These are phyloP conservation scores for Catharanthus roseus DNA, from an alignment of 257 asterid genomes.

Conservation along the genomic window DNA sequence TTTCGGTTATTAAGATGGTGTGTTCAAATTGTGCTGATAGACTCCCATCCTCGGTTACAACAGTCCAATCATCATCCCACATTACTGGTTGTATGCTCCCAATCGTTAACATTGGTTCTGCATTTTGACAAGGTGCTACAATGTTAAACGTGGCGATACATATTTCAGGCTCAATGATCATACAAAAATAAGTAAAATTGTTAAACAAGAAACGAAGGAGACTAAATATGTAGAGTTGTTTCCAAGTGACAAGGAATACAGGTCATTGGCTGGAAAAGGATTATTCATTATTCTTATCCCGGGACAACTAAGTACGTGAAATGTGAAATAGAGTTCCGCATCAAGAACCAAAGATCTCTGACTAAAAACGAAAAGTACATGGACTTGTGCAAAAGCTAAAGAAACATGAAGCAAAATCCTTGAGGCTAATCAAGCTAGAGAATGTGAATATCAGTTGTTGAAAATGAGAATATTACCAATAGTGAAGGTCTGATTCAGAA, in stretches of 20 bases:
- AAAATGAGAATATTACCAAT: constrained; percentile 49
- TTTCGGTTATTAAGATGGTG: constrained; percentile 69
- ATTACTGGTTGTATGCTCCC: constrained; percentile 75
- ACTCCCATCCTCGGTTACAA: constrained; percentile 88
- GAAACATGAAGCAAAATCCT: background rate
- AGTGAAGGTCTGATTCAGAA: constrained; percentile 88
- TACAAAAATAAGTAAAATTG: background rate
- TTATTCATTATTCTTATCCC: background rate
- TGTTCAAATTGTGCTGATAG: constrained; percentile 97
- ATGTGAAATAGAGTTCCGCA: too few relatives aligned
- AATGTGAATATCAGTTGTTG: background rate
- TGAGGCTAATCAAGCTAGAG: background rate
- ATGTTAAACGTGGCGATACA: background rate
- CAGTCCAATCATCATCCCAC: constrained; percentile 96
- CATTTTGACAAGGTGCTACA: constrained; percentile 6
- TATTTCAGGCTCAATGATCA: background rate
- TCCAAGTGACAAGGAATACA: background rate
- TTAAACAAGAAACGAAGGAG: background rate
- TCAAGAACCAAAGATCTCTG: too few relatives aligned
- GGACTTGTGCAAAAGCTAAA: background rate
- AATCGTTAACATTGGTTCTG: constrained; percentile 94
- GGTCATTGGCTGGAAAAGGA: background rate
- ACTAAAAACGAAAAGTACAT: background rate
- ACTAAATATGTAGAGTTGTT: background rate
- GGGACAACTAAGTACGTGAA: too few relatives aligned